phyloP scores from a whole-genome alignment of 257 asterid species.

The Nicotiana tabacum region DNA sequence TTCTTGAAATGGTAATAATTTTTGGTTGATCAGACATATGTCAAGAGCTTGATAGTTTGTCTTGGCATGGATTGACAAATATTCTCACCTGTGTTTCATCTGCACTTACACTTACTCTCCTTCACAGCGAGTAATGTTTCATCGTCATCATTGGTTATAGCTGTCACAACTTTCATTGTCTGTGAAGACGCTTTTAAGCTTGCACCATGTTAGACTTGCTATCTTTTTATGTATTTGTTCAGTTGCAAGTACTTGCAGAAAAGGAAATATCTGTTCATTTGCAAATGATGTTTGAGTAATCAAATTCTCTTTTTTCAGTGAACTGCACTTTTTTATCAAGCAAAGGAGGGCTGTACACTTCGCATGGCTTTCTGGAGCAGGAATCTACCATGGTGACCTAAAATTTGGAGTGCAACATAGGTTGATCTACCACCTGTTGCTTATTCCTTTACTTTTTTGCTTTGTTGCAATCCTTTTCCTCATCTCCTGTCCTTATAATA shows the following conservation, averaged over 20 bases:
- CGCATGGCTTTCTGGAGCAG: constrained; percentile 99
- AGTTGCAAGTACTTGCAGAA: not conserved
- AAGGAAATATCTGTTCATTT: not conserved
- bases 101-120: not conserved
- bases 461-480: not conserved
- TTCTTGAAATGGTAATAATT: too few species aligned
- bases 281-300: not conserved
- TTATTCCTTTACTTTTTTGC: not conserved
- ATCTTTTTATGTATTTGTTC: not conserved
- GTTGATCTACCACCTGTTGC: constrained; percentile 32
- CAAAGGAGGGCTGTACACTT: constrained; percentile 93
- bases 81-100: not conserved
- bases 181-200: not conserved
- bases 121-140: not conserved
- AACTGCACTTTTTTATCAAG: constrained; percentile 88
- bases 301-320: constrained; percentile 54
- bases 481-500: not conserved
- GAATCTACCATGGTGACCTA: constrained; percentile 93
- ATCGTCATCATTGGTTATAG: not conserved
- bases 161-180: not conserved
- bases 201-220: not conserved
- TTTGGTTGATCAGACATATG: constrained; percentile 3
- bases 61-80: not conserved
- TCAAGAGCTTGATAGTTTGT: not conserved
- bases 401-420: constrained; percentile 83